These are phyloP conservation scores for Microthyrium microscopicum DNA, from an alignment of 2,329 filamentous ascomycete genomes.

Conservation along the genomic window DNA sequence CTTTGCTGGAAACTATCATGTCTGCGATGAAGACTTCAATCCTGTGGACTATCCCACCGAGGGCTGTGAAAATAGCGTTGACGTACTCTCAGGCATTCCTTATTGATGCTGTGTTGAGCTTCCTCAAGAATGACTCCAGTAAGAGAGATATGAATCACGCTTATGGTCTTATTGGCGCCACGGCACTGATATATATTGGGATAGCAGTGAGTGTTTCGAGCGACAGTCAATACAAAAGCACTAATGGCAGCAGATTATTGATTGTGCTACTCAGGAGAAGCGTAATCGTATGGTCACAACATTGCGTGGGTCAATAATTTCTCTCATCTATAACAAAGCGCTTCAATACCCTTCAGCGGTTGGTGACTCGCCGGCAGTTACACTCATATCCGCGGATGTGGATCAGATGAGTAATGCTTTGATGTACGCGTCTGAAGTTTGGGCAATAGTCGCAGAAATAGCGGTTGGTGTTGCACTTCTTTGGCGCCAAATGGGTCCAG, in stretches of 20 bases:
- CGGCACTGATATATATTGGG: background rate
- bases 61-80: background rate
- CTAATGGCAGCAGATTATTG: background rate
- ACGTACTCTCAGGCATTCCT: background rate
- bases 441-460: background rate
- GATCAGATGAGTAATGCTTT: background rate
- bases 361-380: background rate
- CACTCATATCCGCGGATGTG: slow-evolving; percentile 2
- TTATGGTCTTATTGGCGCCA: background rate
- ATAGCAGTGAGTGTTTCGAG: background rate
- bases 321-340: slow-evolving; percentile 2
- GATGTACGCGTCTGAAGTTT: background rate
- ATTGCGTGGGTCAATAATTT: slow-evolving; percentile 1
- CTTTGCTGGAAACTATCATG: background rate
- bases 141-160: background rate
- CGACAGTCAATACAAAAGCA: background rate
- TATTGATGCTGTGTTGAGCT: background rate
- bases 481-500: slow-evolving; percentile 1
- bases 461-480: slow-evolving; percentile 1
- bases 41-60: background rate
- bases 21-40: background rate
- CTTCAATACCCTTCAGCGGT: background rate
- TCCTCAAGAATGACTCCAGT: background rate
- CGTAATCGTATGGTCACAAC: slow-evolving; percentile 1
- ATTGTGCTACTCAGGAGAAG: background rate